These are phyloP conservation scores for Ganoderma multipileum DNA, from an alignment of 1,284 basidiomycete genomes.

Conservation along the genomic window DNA sequence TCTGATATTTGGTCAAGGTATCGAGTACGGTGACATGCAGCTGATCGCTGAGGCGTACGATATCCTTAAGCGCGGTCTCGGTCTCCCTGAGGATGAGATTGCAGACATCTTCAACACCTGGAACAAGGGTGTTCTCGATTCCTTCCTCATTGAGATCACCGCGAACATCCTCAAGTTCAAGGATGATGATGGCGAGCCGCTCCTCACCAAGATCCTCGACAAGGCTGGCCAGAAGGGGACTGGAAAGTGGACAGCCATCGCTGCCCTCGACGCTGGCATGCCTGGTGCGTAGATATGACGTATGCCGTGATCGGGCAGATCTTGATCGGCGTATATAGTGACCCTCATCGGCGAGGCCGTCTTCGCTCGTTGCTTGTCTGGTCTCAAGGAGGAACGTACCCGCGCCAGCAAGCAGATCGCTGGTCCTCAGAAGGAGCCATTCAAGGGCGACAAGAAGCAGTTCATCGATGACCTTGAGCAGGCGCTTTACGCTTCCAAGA, in stretches of 20 bases:
- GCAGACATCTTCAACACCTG: constrained; percentile 90
- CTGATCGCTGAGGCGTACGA: constrained; percentile 98
- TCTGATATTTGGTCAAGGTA: constrained; percentile 60
- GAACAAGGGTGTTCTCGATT: constrained; percentile 99
- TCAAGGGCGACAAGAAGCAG: constrained; percentile 98
- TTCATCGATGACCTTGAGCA: constrained; percentile 99
- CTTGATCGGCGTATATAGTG: constrained; percentile 57
- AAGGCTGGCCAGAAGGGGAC: constrained; percentile 99
- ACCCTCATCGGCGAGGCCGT: constrained; percentile 99
- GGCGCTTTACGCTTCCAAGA: constrained; percentile 99
- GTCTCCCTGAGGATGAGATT: constrained; percentile 85
- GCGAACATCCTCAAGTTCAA: constrained; percentile 95
- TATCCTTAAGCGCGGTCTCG: constrained; percentile 97
- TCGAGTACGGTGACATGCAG: constrained; percentile 99
- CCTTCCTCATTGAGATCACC: constrained; percentile 99
- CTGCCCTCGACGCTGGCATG: constrained; percentile 95
- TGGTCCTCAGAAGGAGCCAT: constrained; percentile 90
- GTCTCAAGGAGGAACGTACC: constrained; percentile 96
- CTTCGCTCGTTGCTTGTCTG: constrained; percentile 97
- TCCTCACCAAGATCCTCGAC: constrained; percentile 95
- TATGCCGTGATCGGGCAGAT: constrained; percentile 3
- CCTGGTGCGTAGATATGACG: constrained; percentile 60
- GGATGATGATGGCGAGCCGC: constrained; percentile 91
- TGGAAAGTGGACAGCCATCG: constrained; percentile 99
- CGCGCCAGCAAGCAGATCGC: constrained; percentile 92